Conservation (phyloP, 768 basidiomycete species). For the Kwoniella bestiolae region DNA sequence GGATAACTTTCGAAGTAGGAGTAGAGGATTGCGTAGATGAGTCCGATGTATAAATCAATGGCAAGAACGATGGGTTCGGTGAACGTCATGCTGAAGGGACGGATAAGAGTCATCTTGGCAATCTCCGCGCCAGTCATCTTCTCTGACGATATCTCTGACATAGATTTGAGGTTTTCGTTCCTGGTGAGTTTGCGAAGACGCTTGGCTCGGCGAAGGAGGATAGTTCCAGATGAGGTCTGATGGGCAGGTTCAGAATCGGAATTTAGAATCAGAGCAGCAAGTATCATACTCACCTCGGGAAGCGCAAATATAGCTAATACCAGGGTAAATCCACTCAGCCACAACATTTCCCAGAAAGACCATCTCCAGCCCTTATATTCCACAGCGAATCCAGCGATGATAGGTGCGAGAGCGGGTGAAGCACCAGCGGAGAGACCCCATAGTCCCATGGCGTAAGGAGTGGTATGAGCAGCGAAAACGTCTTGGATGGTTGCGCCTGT, state of each 20-base stretch:
- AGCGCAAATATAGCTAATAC: constrained; percentile 53
- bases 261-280: neutral
- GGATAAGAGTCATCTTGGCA: constrained; percentile 39
- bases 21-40: constrained; percentile 40
- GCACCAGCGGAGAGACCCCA: constrained; percentile 51
- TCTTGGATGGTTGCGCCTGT: constrained; percentile 52
- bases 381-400: constrained; percentile 55
- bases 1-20: constrained; percentile 46
- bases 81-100: constrained; percentile 46
- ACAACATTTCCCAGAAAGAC: constrained; percentile 57
- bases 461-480: constrained; percentile 44
- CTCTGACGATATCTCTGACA: constrained; percentile 49
- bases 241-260: neutral
- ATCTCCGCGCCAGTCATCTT: constrained; percentile 33
- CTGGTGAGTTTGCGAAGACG: constrained; percentile 58
- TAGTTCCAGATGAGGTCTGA: constrained; percentile 54
- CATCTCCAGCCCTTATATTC: constrained; percentile 57
- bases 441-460: constrained; percentile 52
- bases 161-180: constrained; percentile 50
- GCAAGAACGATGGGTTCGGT: constrained; percentile 40
- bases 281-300: constrained; percentile 50
- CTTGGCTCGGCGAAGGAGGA: constrained; percentile 57
- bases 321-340: constrained; percentile 50
- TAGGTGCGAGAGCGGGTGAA: constrained; percentile 55
- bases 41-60: constrained; percentile 35